Evolutionary conservation across 768 basidiomycete genomes (phyloP), one percentile per base, ranked within the genome.

Genomic region (Boletus vermiculosoides): DNA sequence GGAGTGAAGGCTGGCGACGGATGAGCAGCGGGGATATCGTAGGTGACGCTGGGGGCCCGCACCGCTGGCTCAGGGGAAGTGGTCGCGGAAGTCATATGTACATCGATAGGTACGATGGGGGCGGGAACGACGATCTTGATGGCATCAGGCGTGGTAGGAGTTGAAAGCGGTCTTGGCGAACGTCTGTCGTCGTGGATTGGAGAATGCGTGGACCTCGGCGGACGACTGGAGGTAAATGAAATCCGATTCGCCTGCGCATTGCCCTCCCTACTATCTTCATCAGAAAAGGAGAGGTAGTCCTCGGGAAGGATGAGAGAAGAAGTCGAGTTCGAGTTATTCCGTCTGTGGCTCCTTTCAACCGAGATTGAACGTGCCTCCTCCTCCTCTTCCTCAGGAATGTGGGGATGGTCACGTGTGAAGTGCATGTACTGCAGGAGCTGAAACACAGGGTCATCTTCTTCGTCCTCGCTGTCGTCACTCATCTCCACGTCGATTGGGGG

Each of bases 381-480:
- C 0, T 80, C 80, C 59, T 88, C 86, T 60, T 88, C 88, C 67
- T 91, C 88, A 20, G 82, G 75, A 25, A 89, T 90, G 60, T 82
- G 77, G 16, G 85, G 80, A 63, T 88, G 84, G 4, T 74, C 74
- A 47, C 80, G 72, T 51, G 74, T 73, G 48, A 75, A 69, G 53
- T 60, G 73, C 57, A 76, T 72, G 71, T 62, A 73, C 41, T 67
- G 66, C 42, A 77, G 74, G 58, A 70, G 79, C 8, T 68, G 66
- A 30, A 66, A 55, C 4, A 60, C 67, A 42, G 77, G 52, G 41
- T 83, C 82, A 0, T 80, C 82, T 54, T 88, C 87, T 22, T 79
- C 82, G 40, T 65, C 79, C n/a, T 89, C 90, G 60, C 89, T 90
- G 68, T 90, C 88, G 67, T 91, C 90, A 61, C 88, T 90, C 63